Base-by-base conservation (phyloP, 345 rosid genomes). In the Syzygium oleosum region DNA sequence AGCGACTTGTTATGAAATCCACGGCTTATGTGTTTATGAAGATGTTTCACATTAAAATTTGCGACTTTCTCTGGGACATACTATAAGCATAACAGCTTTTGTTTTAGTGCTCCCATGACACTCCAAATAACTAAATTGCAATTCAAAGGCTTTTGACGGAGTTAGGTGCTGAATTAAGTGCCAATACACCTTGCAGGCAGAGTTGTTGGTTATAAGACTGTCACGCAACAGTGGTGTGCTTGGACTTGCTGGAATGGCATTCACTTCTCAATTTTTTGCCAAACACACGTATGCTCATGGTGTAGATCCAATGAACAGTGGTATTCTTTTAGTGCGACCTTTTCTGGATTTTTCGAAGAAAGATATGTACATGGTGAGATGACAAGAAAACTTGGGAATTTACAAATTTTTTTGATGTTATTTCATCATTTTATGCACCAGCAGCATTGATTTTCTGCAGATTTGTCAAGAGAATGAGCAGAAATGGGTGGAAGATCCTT, bases 191-290 rank as follows among this genome's bases (percentile, higher is more conserved):
- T 87, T 95, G 92, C 97, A 97, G 99, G 97, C 96, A 51, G 99
- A 97, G 94, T 89, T 94, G 86, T 95, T 97, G 88, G 89, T 97
- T 90, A 95, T 96, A 65, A 92, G 99, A 92, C 88, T 97, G 90
- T 97, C 99, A 85, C 98, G 99, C 46, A 91, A 92, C 91, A 96
- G 98, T 46, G 97, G 99, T n/a, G 96, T 97, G 87, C 98, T 97
- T 89, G 99, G 98, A 53, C 99, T 97, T 89, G 97, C 98, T 61
- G 98, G 98, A 84, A 97, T 94, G 92, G 95, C 99, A 83, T 93
- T 95, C 88, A 89, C 93, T 89, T 96, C 98, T 16, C 95, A 95
- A 91, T 87, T 96, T 85, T 95, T 94, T 93, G 87, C 93, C 38
- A 84, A 88, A 12, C 55, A 85, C 52, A 10, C 87, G 38, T 90